These are phyloP conservation scores for Exophiala mesophila DNA, from an alignment of 2,329 filamentous ascomycete genomes.

Conservation along the genomic window DNA sequence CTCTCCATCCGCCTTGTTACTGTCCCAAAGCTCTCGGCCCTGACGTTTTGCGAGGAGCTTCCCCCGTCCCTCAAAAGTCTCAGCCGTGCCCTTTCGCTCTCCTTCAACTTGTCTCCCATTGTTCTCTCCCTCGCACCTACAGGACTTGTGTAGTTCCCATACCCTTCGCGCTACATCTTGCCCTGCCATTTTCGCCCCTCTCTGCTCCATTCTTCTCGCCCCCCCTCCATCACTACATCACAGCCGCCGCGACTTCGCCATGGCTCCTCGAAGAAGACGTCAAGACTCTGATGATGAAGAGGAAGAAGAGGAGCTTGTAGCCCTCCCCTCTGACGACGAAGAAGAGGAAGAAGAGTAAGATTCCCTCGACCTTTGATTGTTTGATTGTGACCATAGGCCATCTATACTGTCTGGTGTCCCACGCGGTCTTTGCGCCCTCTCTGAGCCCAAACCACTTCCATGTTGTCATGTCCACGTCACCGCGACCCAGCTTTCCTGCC, in stretches of 20 bases:
- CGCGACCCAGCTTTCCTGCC: neutral
- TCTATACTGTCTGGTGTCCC: too few relatives aligned
- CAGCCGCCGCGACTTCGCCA: conserved; percentile 25
- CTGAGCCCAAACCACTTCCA: too few relatives aligned
- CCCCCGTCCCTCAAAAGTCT: conserved; percentile 12
- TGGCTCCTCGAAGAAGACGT: conserved; percentile 46
- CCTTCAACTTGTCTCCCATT: conserved; percentile 22
- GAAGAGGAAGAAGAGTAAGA: conserved; percentile 48
- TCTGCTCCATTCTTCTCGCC: conserved; percentile 36
- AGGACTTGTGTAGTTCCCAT: conserved; percentile 16
- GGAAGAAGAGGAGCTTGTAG: conserved; percentile 44
- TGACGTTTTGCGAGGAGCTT: conserved; percentile 21
- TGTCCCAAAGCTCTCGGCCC: conserved; percentile 10
- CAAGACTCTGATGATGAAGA: conserved; percentile 45
- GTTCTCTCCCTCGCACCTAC: conserved; percentile 14
- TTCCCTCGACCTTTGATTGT: too few relatives aligned
- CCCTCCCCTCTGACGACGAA: conserved; percentile 46
- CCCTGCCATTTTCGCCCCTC: conserved; percentile 15
- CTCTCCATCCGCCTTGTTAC: conserved; percentile 8
- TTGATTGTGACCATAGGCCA: too few relatives aligned
- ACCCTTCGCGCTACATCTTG: conserved; percentile 17
- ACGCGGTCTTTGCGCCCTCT: neutral
- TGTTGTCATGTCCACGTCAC: too few relatives aligned
- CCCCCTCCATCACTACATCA: conserved; percentile 22
- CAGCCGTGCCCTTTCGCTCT: conserved; percentile 16